A percentile compares a stretch with the other conserved stretches of the same genome.
Evolutionary conservation across 805 yeast species (phyloP).

Genomic region (Maudiozyma serrabonitensis): DNA sequence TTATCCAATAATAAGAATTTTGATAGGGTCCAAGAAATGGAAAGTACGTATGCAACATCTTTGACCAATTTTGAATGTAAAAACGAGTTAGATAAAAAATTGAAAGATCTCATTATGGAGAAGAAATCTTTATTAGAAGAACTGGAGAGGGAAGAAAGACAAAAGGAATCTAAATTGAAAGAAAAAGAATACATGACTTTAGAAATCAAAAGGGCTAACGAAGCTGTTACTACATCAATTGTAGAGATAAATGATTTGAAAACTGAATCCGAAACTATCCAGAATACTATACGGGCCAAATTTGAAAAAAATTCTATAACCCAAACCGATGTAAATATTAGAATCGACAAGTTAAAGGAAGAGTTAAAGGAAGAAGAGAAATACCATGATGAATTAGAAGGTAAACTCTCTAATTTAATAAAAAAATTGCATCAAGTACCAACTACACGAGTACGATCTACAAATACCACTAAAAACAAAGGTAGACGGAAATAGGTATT

Average conservation of each 20-base stretch:
- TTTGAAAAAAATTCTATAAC: constrained; percentile 5
- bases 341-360: constrained; percentile 8
- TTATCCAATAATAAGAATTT: constrained; percentile 22
- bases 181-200: constrained; percentile 57
- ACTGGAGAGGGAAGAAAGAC: constrained; percentile 35
- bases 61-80: constrained; percentile 12
- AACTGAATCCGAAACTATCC: constrained; percentile 8
- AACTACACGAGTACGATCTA: constrained; percentile 18
- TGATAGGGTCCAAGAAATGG: constrained; percentile 19
- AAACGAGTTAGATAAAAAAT: constrained; percentile 4
- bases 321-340: constrained; percentile 4
- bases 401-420: constrained; percentile 9
- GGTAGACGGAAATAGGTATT: constrained; percentile 2
- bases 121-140: constrained; percentile 40
- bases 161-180: constrained; percentile 38
- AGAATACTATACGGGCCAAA: constrained; percentile 9
- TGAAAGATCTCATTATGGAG: constrained; percentile 15
- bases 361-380: constrained; percentile 10
- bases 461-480: constrained; percentile 5
- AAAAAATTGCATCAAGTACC: constrained; percentile 18
- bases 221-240: constrained; percentile 39
- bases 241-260: constrained; percentile 18
- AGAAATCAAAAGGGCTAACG: constrained; percentile 46
- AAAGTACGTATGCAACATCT: constrained; percentile 22
- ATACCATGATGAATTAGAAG: constrained; percentile 8